Base-by-base conservation (phyloP, 371 early-diverging fungal species). In the Blakeslea trispora region DNA sequence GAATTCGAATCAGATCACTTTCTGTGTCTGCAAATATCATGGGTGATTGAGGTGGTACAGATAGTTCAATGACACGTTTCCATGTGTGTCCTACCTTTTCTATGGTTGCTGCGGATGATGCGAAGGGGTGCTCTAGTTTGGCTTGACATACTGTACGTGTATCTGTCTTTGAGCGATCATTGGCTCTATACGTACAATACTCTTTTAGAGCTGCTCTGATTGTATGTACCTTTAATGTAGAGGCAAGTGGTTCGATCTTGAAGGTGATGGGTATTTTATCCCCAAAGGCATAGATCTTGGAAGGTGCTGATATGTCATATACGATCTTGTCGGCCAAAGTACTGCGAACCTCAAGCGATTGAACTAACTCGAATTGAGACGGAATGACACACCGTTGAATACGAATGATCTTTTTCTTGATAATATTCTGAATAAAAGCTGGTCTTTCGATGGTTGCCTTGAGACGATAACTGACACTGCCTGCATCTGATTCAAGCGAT, bases 311-410 rank as follows among this genome's bases (percentile, higher is more conserved):
- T 40, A 69, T 69, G 50, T 69, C 65, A 34, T 69, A 69, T n/a
- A 57, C 53, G 52, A 69, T 61, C 23, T 69, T 69, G 19, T 61
- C 65, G 19, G 69, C 59, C 69, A 65, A 69, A 13, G 60, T 60
- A 32, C 64, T 61, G 14, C 60, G 61, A 19, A 69, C 64, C 23
- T 61, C 59, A 13, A 69, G 23, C 0, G 65, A 55, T 45, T 68
- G 69, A 15, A 57, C 53, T 9, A 69, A 22, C 28, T 64, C 69
- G 28, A 61, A 65, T 42, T 56, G 55, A 14, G 58, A 64, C 18
- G 69, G 62, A 23, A 53, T 39, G 41, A 64, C 32, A 45, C 60
- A 64, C 8, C 69, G 61, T 21, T 61, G 18, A 4, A 69, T 52
- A 32, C 41, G 49, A 47, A 69, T 48, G 5, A 45, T 19, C 22